These are phyloP conservation scores for Paratinospora sagittata DNA, from an alignment of 164 flowering plant genomes.

Conservation along the genomic window DNA sequence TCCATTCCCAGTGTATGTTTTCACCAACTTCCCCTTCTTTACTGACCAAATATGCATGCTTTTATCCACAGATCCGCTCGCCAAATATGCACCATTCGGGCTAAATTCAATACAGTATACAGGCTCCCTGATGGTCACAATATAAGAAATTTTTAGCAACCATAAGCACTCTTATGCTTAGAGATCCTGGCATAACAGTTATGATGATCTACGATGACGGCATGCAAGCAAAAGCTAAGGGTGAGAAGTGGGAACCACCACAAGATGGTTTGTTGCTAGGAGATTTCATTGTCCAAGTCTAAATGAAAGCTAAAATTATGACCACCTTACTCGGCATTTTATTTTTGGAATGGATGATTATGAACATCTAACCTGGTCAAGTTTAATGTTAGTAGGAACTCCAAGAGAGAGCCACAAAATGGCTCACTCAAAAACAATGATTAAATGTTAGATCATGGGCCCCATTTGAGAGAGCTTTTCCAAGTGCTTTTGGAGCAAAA, in stretches of 20 bases:
- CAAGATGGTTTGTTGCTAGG: background rate
- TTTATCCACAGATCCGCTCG: constrained; percentile 85
- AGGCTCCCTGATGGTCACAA: constrained; percentile 55
- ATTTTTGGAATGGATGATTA: background rate
- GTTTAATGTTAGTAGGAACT: background rate
- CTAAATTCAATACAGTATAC: constrained; percentile 94
- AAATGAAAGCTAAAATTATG: background rate
- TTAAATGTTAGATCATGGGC: background rate
- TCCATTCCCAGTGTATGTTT: too few species aligned
- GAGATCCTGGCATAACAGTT: background rate
- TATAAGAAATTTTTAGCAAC: background rate
- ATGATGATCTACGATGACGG: too few species aligned
- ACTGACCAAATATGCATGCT: too few species aligned
- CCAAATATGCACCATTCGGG: constrained; percentile 83
- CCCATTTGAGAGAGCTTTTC: too few species aligned
- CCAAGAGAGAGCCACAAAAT: background rate
- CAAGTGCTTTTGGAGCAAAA: too few species aligned
- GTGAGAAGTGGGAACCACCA: too few species aligned
- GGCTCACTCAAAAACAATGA: background rate
- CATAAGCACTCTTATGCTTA: background rate
- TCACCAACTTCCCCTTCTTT: too few species aligned
- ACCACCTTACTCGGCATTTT: background rate
- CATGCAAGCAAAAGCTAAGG: too few species aligned
- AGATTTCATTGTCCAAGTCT: background rate
- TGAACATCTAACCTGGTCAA: background rate